phyloP scores from a whole-genome alignment of 352 stramenopile species.

The Pythium folliculosum region DNA sequence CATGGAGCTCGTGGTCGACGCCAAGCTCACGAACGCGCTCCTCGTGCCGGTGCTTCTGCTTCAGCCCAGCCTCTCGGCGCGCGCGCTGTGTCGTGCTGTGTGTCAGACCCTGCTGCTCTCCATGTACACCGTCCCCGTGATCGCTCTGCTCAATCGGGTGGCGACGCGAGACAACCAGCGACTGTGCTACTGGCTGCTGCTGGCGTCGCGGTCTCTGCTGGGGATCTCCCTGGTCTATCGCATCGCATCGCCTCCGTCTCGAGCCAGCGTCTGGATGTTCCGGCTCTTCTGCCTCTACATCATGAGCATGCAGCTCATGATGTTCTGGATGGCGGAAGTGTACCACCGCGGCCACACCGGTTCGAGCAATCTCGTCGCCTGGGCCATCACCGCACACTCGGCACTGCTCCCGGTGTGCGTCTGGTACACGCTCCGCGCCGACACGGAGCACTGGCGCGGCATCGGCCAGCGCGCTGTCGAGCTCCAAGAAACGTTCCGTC shows the following conservation, averaged over 20 bases:
- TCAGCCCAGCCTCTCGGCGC: constrained; percentile 55
- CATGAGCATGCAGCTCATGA: too few relatives aligned
- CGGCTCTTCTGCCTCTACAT: not conserved
- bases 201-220: constrained; percentile 4
- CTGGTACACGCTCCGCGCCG: constrained; percentile 34
- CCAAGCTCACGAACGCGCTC: constrained; percentile 45
- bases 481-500: constrained; percentile 30
- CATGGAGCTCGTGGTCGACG: constrained; percentile 34
- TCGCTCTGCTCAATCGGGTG: constrained; percentile 19
- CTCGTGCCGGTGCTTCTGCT: constrained; percentile 52
- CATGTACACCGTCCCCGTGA: constrained; percentile 35
- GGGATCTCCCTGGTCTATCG: constrained; percentile 27
- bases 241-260: constrained; percentile 39
- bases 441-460: constrained; percentile 35
- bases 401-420: constrained; percentile 28
- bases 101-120: constrained; percentile 37
- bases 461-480: constrained; percentile 26
- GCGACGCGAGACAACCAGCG: not conserved
- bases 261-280: constrained; percentile 4
- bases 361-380: constrained; percentile 7
- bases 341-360: not conserved
- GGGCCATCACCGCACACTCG: constrained; percentile 3
- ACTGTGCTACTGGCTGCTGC: constrained; percentile 14
- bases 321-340: not conserved
- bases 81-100: constrained; percentile 41